phyloP scores from a whole-genome alignment of 768 basidiomycete genomes.

The Lactifluus pinguis region DNA sequence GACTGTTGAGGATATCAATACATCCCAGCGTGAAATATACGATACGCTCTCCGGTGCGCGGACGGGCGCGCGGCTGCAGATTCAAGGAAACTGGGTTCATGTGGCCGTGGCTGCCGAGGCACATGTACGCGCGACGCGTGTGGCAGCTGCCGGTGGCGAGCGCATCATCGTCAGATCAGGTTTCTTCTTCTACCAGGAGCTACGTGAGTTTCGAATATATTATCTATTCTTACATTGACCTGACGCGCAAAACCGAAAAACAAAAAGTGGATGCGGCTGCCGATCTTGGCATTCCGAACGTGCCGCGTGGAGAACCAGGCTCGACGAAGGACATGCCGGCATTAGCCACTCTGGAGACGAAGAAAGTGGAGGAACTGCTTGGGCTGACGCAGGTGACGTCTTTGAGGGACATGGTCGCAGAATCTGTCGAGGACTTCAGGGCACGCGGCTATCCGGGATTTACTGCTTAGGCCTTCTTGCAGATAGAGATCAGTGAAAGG shows the following conservation, averaged over 20 bases:
- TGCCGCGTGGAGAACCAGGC: conserved; percentile 5
- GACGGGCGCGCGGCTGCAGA: neutral
- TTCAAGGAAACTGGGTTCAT: conserved; percentile 1
- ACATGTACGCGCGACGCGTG: conserved; percentile 2
- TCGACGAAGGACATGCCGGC: neutral
- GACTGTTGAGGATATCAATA: conserved; percentile 10
- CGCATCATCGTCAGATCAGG: conserved; percentile 7
- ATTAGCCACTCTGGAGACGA: neutral
- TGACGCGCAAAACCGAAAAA: neutral
- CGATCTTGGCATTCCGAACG: conserved; percentile 4
- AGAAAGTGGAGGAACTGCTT: conserved; percentile 1
- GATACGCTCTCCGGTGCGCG: conserved; percentile 1
- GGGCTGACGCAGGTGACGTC: neutral
- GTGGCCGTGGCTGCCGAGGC: conserved; percentile 1
- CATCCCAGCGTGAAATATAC: conserved; percentile 10
- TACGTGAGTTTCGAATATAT: neutral
- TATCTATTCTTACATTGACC: neutral
- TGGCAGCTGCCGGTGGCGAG: conserved; percentile 2
- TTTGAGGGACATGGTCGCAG: conserved; percentile 2
- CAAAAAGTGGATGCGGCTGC: conserved; percentile 2
- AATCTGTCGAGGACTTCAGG: conserved; percentile 7
- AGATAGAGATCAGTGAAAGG: neutral
- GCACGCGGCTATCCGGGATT: conserved; percentile 10
- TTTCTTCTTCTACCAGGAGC: conserved; percentile 2
- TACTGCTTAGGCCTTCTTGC: neutral